phyloP scores from a whole-genome alignment of 2,329 filamentous ascomycete genomes.

The Talaromyces sp. region DNA sequence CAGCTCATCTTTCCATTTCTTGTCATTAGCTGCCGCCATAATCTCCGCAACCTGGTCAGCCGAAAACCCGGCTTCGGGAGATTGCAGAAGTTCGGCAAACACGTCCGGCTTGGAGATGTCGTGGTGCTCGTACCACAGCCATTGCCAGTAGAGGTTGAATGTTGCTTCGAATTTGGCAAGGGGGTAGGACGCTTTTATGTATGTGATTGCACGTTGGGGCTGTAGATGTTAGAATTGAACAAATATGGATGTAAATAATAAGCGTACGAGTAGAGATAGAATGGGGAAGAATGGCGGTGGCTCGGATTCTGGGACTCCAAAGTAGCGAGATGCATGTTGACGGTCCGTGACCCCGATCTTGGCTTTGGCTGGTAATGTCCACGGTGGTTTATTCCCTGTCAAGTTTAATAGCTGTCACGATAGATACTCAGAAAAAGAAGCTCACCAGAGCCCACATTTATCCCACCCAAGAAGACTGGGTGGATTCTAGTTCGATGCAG shows the following conservation, averaged over 20 bases:
- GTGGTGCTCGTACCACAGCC: conserved; percentile 58
- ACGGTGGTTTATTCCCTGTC: conserved; percentile 69
- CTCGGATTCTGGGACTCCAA: conserved; percentile 39
- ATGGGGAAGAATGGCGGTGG: conserved; percentile 51
- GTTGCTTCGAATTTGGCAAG: conserved; percentile 46
- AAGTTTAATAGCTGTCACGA: neutral
- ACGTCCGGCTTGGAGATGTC: conserved; percentile 57
- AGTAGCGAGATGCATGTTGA: conserved; percentile 48
- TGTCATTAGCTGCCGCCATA: conserved; percentile 51
- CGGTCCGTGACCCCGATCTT: conserved; percentile 50
- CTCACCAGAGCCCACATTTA: conserved; percentile 56
- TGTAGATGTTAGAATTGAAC: conserved; percentile 25
- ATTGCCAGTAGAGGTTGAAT: conserved; percentile 53
- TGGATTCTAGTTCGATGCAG: conserved; percentile 50
- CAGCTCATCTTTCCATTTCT: conserved; percentile 51
- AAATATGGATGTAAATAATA: neutral
- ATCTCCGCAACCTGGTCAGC: conserved; percentile 44
- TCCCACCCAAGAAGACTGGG: conserved; percentile 66
- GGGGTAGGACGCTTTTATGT: conserved; percentile 58
- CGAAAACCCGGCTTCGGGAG: conserved; percentile 38
- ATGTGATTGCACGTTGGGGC: conserved; percentile 62
- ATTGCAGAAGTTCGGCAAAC: conserved; percentile 40
- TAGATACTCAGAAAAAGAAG: neutral
- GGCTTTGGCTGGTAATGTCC: conserved; percentile 64
- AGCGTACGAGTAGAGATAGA: conserved; percentile 44